A percentile compares a stretch with the other conserved stretches of the same genome.
phyloP scores from a whole-genome alignment of 768 basidiomycete species.

The Pisolithus marmoratus region DNA sequence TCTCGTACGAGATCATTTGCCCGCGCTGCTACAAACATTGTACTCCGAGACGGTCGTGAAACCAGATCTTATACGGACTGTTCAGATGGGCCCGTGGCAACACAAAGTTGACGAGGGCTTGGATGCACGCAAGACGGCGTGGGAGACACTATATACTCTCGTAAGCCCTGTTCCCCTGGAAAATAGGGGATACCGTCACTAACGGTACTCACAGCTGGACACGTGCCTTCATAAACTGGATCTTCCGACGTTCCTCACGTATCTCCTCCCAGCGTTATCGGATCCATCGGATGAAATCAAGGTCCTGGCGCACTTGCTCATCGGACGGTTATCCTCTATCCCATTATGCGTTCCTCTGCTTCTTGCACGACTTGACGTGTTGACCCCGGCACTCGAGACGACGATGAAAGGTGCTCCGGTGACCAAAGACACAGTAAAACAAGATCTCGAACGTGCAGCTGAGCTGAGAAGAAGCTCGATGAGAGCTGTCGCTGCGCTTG shows the following conservation, averaged over 20 bases:
- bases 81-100: constrained; percentile 97
- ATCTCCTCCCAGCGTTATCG: constrained; percentile 74
- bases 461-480: constrained; percentile 90
- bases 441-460: constrained; percentile 79
- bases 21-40: constrained; percentile 68
- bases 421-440: constrained; percentile 95
- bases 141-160: constrained; percentile 94
- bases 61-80: constrained; percentile 74
- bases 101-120: constrained; percentile 97
- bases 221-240: constrained; percentile 88
- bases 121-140: constrained; percentile 94
- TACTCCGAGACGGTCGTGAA: constrained; percentile 85
- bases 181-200: not conserved
- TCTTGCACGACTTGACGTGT: constrained; percentile 73
- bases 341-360: constrained; percentile 31
- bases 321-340: constrained; percentile 84
- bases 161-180: constrained; percentile 39
- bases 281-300: constrained; percentile 97
- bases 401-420: constrained; percentile 86
- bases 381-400: constrained; percentile 76
- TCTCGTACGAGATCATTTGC: constrained; percentile 81
- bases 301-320: constrained; percentile 92
- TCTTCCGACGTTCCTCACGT: constrained; percentile 75
- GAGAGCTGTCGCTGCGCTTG: constrained; percentile 80
- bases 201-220: constrained; percentile 54